phyloP scores from a whole-genome alignment of 352 stramenopile species.

The Pythium phragmiticola region DNA sequence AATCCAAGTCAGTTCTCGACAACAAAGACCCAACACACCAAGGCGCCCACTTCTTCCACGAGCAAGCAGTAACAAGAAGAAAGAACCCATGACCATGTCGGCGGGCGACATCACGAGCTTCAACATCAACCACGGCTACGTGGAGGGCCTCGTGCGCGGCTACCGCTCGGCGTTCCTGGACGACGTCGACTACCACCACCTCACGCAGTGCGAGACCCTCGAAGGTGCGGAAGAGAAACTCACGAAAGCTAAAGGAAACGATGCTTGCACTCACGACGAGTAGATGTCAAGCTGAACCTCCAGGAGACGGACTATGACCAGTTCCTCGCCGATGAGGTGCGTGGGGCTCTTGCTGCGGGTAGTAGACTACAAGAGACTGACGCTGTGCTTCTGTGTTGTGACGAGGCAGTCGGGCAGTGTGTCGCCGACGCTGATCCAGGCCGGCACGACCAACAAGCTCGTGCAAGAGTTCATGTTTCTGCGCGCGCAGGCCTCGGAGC shows the following conservation, averaged over 20 bases:
- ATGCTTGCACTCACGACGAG: neutral
- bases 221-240: slow-evolving; percentile 51
- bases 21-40: neutral
- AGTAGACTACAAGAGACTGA: neutral
- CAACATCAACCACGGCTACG: slow-evolving; percentile 98
- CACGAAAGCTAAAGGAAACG: neutral
- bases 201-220: slow-evolving; percentile 89
- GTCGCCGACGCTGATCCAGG: slow-evolving; percentile 80
- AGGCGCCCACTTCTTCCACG: neutral
- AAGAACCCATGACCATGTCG: slow-evolving; percentile 33
- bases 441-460: slow-evolving; percentile 87
- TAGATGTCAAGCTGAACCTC: slow-evolving; percentile 93
- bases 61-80: neutral
- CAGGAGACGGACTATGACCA: slow-evolving; percentile 98
- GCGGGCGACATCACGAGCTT: slow-evolving; percentile 93
- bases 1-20: slow-evolving; percentile 16
- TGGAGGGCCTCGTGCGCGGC: slow-evolving; percentile 96
- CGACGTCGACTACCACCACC: slow-evolving; percentile 89
- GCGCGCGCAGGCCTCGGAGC: slow-evolving; percentile 94
- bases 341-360: neutral
- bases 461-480: slow-evolving; percentile 97
- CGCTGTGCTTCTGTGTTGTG: neutral
- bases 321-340: slow-evolving; percentile 93
- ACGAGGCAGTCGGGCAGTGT: slow-evolving; percentile 50
- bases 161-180: slow-evolving; percentile 91